Percentiles rank a stretch among this genome's conserved stretches.
These are phyloP conservation scores for Geosiphon pyriformis DNA, from an alignment of 192 early-diverging fungal species.

Conservation along the genomic window DNA sequence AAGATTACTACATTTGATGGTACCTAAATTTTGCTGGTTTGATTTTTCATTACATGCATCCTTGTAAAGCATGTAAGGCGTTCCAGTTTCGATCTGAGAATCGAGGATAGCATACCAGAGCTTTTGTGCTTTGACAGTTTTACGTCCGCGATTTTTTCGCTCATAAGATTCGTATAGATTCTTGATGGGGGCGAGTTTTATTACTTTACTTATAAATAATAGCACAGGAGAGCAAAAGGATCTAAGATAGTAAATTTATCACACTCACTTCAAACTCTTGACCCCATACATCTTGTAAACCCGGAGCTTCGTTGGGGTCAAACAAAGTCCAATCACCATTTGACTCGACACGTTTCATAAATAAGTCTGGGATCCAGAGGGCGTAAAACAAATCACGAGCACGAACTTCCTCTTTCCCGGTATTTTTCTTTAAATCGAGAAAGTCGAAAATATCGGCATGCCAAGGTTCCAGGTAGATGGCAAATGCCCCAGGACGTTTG, in stretches of 20 bases:
- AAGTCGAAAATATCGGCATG: constrained; percentile 97
- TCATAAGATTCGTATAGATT: constrained; percentile 82
- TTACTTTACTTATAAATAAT: constrained; percentile 6
- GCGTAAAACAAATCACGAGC: constrained; percentile 98
- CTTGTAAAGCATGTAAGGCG: constrained; percentile 98
- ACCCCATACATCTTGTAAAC: constrained; percentile 88
- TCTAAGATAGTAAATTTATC: constrained; percentile 3
- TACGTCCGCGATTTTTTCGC: constrained; percentile 72
- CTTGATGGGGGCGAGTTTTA: too few species aligned
- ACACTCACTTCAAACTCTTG: constrained; percentile 72
- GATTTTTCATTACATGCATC: constrained; percentile 99
- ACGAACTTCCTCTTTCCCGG: constrained; percentile 94
- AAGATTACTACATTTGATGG: constrained; percentile 97
- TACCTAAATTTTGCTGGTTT: constrained; percentile 98
- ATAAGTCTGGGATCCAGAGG: constrained; percentile 95
- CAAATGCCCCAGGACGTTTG: constrained; percentile 97
- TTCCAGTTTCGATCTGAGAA: constrained; percentile 95
- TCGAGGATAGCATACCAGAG: constrained; percentile 96
- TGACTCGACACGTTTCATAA: constrained; percentile 94
- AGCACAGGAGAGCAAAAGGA: not conserved
- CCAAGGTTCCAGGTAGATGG: constrained; percentile 98
- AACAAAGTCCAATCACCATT: constrained; percentile 94
- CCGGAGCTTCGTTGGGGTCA: constrained; percentile 90
- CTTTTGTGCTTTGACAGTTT: constrained; percentile 95
- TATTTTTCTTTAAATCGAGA: constrained; percentile 94